These are phyloP conservation scores for Paracorniculantispora psalliotae DNA, from an alignment of 2,329 filamentous ascomycete species.

Conservation along the genomic window DNA sequence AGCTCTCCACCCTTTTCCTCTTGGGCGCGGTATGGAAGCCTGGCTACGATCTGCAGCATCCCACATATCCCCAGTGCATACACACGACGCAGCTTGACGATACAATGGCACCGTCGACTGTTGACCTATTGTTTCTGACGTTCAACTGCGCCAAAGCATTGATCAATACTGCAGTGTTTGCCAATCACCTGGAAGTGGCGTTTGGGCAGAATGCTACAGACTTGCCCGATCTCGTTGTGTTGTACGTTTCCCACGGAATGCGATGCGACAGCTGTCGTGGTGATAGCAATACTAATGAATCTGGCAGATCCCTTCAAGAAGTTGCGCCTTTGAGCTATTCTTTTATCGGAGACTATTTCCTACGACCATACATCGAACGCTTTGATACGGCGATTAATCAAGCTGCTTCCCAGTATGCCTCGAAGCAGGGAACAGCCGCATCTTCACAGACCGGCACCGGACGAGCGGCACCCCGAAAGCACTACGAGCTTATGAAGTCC, in stretches of 20 bases:
- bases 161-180: constrained; percentile 66
- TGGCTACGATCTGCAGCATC: not conserved
- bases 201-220: constrained; percentile 45
- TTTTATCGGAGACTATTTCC: constrained; percentile 78
- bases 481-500: constrained; percentile 66
- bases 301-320: constrained; percentile 74
- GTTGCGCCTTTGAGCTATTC: constrained; percentile 77
- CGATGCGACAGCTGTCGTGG: not conserved
- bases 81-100: not conserved
- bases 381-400: constrained; percentile 68
- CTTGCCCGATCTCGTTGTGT: constrained; percentile 51
- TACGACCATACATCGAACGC: constrained; percentile 69
- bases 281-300: not conserved
- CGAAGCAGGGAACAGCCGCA: constrained; percentile 21
- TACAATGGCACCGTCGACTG: constrained; percentile 38
- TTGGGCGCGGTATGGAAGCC: not conserved
- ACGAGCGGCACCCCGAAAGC: constrained; percentile 20
- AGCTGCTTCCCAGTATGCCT: constrained; percentile 46
- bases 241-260: constrained; percentile 40
- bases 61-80: not conserved
- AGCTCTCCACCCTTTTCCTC: not conserved
- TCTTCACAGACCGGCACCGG: constrained; percentile 10
- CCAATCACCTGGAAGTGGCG: constrained; percentile 60
- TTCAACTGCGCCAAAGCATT: constrained; percentile 80
- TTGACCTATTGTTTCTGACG: constrained; percentile 74